Evolutionary conservation across 306 rosid genomes (phyloP), one percentile per base, ranked within the genome.

Genomic region (Vigna angularis): DNA sequence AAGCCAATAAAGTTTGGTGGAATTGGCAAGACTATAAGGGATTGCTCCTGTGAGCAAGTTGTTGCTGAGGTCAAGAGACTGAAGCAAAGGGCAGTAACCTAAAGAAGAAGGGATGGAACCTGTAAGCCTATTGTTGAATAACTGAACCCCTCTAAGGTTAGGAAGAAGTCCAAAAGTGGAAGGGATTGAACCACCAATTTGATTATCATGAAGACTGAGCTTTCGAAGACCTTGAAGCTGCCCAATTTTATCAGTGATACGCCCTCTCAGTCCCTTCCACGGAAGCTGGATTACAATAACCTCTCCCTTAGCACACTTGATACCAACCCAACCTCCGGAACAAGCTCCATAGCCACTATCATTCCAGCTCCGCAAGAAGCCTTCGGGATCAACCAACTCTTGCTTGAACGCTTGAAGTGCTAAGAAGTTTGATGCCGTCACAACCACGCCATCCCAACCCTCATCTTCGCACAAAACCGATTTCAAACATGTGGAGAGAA

Each of bases 231-330:
- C 93, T n/a, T 81, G 91, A 70, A 92, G 90, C 53, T 87, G 91
- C 2, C 90, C 93, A 3, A 92, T 90, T 70, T 77, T 88, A 30
- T 87, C 85, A 0, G 95, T 75, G 82, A 92, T 85, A 28, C 73
- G 83, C 1, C 97, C 97, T 2, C 79, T 78, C 5, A 92, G 73
- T 34, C 91, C 91, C 77, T 85, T 90, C 95, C 95, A 92, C 4
- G 95, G 97, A 75, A 92, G 93, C 85, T 92, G 90, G 20, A 92
- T 83, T 3, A 88, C 97, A 79, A 92, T 92, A 14, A 92, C 97
- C 47, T 90, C 91, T 66, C 97, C 97, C 79, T 87, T 85, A 16
- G 95, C 95, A 81, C 97, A 92, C 85, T 92, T 92, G 66, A 92
- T 90, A 28, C 97, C 97, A 47, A 61, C 78, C 97, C 95, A 92